Evolutionary conservation across 2,329 filamentous ascomycete genomes (phyloP).

Genomic region (Orbilia blumenaviensis): DNA sequence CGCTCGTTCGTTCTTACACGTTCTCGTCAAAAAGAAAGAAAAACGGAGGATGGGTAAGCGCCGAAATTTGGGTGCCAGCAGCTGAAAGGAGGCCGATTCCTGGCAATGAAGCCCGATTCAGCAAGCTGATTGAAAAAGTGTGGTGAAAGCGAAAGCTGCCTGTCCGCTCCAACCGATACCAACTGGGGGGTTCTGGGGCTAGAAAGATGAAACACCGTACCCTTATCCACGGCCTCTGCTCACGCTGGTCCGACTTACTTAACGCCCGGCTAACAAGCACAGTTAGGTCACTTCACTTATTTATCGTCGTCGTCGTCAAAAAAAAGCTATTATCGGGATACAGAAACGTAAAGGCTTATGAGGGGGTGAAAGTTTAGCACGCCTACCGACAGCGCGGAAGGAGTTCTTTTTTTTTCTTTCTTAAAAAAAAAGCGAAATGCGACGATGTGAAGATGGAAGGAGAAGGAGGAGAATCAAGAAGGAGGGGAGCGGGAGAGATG

Average conservation of each 20-base stretch:
- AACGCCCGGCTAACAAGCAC: conserved; percentile 28
- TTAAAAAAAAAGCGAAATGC: conserved; percentile 18
- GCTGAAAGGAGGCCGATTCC: conserved; percentile 53
- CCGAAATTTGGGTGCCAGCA: conserved; percentile 52
- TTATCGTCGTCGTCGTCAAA: not conserved
- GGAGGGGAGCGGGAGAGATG: conserved; percentile 22
- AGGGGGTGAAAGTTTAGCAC: not conserved
- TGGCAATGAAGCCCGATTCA: conserved; percentile 51
- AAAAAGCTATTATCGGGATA: not conserved
- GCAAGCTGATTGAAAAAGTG: conserved; percentile 53
- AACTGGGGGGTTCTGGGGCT: conserved; percentile 35
- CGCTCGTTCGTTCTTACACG: conserved; percentile 20
- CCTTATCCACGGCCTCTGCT: conserved; percentile 22
- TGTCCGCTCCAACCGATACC: conserved; percentile 46
- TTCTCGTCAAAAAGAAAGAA: conserved; percentile 20
- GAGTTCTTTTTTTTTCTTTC: too few relatives aligned
- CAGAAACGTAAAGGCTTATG: not conserved
- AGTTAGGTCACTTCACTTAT: conserved; percentile 1
- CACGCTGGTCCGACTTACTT: conserved; percentile 18
- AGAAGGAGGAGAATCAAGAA: conserved; percentile 13
- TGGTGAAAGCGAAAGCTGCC: conserved; percentile 41
- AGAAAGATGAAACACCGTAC: conserved; percentile 50
- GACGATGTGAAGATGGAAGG: conserved; percentile 13
- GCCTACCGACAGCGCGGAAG: conserved; percentile 4
- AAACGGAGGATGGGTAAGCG: conserved; percentile 38